Evolutionary conservation across 805 yeast species (phyloP), one percentile per base, ranked within the genome.

Genomic region (Ogataea siamensis): DNA sequence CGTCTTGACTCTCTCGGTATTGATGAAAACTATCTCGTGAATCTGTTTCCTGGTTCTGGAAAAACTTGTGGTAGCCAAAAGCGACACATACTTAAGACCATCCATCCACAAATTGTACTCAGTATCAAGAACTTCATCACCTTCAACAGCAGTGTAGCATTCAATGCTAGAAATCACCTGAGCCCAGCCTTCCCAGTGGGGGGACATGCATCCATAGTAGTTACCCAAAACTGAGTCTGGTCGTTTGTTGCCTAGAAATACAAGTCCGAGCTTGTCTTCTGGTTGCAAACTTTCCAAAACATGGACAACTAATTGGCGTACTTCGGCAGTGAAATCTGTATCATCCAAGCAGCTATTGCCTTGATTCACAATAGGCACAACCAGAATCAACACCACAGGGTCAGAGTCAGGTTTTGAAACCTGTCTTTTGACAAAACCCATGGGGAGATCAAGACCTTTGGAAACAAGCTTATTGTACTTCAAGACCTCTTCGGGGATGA

Each of bases 401-500:
- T 43, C 37, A 10, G 53, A 23, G 39, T 68, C 68, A 2, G 76
- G 74, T 7, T 50, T 51, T 5, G 74, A 67, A 10, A 70, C 48
- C 3, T 72, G 62, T 31, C 66, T 50, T 16, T 58, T 60, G 25
- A 72, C 42, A 34, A 64, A 55, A 2, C 54, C 49, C 13, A 64
- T 50, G 4, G 79, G 77, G 7, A 74, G 47, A 21, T 64, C 72
- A n/a, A 65, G 40, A 4, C 69, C 70, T 19, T 57, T 60, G 7
- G 64, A 55, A 3, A 65, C 53, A 13, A 66, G 36, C 14, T 63
- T 64, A 34, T 67, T 61, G 41, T 64, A 66, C 34, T 57, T 58
- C 14, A 58, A 46, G 2, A 71, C 63, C 31, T 68, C 72, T 3
- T 48, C 43, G 1, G 78, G 78, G 2, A 72, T 48, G 11, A 61